These are phyloP conservation scores for Boletus barrowsii DNA, from an alignment of 768 basidiomycete species.

Conservation along the genomic window DNA sequence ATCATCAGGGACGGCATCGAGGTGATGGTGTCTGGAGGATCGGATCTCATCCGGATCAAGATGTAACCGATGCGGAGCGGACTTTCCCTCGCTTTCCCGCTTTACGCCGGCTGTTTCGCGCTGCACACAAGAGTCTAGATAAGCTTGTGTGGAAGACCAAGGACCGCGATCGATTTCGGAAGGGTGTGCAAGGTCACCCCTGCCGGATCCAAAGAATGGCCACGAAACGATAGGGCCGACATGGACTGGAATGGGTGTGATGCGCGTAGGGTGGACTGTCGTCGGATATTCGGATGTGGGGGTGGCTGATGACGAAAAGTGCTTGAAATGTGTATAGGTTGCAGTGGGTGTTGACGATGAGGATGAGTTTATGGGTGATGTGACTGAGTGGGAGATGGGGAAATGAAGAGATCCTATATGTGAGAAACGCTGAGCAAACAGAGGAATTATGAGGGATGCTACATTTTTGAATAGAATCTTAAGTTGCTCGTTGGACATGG, in stretches of 20 bases:
- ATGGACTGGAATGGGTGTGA: slow-evolving; percentile 36
- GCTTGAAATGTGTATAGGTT: slow-evolving; percentile 13
- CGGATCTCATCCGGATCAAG: slow-evolving; percentile 77
- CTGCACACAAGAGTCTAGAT: slow-evolving; percentile 61
- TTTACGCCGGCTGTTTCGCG: slow-evolving; percentile 76
- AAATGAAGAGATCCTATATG: slow-evolving; percentile 74
- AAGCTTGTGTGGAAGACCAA: slow-evolving; percentile 58
- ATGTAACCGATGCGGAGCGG: slow-evolving; percentile 73
- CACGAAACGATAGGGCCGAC: slow-evolving; percentile 85
- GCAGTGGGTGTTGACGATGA: slow-evolving; percentile 30
- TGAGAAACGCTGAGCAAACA: slow-evolving; percentile 76
- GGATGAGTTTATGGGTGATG: slow-evolving; percentile 22
- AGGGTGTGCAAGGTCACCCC: slow-evolving; percentile 68
- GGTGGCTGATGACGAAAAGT: slow-evolving; percentile 18
- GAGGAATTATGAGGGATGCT: slow-evolving; percentile 62
- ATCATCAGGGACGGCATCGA: slow-evolving; percentile 67
- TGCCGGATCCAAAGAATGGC: slow-evolving; percentile 86
- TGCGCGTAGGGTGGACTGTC: neutral
- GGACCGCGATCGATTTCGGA: slow-evolving; percentile 78
- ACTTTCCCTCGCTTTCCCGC: slow-evolving; percentile 73
- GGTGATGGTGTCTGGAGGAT: slow-evolving; percentile 65
- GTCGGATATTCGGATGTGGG: slow-evolving; percentile 6
- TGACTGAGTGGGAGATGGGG: slow-evolving; percentile 9
- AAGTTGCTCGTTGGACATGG: slow-evolving; percentile 62
- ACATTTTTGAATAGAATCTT: slow-evolving; percentile 65